Evolutionary conservation across 192 early-diverging fungal genomes (phyloP), one percentile per base, ranked within the genome.

Genomic region (Mortierella alpina): DNA sequence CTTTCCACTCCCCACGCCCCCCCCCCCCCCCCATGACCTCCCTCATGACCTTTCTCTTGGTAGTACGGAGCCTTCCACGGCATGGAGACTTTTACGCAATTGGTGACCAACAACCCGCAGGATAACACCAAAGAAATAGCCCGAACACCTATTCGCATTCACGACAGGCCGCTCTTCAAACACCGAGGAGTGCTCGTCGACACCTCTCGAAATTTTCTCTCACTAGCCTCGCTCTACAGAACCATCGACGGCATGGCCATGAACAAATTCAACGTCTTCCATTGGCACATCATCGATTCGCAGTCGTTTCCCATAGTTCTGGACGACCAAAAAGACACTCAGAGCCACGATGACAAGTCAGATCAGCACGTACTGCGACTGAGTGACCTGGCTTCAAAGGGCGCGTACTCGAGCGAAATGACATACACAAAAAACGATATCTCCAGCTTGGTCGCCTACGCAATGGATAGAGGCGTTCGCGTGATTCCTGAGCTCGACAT

Each of bases 401-500:
- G 92, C 10, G 89, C 93, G 9, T 95, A 94, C 75, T 84, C 87
- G 22, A 65, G 84, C 6, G 75, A 59, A 40, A 86, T 94, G 85
- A 76, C 82, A 39, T 97, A 98, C 86, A 90, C 90, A 20, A 90
- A 94, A 63, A 61, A 78, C 10, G 95, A 97, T 42, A 90, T 97
- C 22, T 15, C 84, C 47, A 68, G 74, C 1, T 83, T 98, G 39
- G 87, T 97, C 47, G 62, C 88, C n/a, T 96, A 95, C 75, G 95
- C 90, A 3, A 70, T 66, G 51, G 78, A 84, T 50, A 86, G 95
- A 44, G 95, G 94, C 11, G 91, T 97, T 57, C 89, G 96, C n/a
- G 83, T 98, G 18, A 93, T 97, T 65, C 95, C 95, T 4, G 96
- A 98, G 77, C 89, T 96, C 63, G 95, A 98, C 76, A 94, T 97